Conservation (phyloP, 129 eudicot genomes). For the Deinandra increscens region DNA sequence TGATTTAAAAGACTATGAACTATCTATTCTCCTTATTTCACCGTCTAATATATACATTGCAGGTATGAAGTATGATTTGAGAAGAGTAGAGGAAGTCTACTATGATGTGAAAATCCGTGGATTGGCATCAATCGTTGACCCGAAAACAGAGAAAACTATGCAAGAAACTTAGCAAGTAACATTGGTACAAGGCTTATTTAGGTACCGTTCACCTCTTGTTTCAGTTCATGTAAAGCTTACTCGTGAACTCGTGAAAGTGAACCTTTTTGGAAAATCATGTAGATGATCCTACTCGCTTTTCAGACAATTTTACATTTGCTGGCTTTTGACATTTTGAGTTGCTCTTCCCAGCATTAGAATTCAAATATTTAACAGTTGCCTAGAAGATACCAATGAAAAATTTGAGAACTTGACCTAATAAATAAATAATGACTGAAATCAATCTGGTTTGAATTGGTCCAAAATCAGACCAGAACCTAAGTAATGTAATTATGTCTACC, state of each 20-base stretch:
- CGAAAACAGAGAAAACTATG: slow-evolving; percentile 35
- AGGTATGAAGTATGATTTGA: slow-evolving; percentile 92
- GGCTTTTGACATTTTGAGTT: slow-evolving; percentile 1
- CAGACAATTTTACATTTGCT: slow-evolving; percentile 11
- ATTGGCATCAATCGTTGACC: slow-evolving; percentile 44
- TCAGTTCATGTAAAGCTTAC: slow-evolving; percentile 12
- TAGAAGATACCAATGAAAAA: neutral
- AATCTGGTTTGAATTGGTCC: neutral
- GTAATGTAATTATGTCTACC: no score
- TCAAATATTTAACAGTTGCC: neutral
- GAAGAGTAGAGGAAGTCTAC: slow-evolving; percentile 80
- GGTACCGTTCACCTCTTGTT: neutral
- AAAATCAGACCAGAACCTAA: neutral
- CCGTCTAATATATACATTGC: slow-evolving; percentile 11
- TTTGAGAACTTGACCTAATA: neutral
- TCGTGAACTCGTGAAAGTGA: neutral
- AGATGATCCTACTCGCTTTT: neutral
- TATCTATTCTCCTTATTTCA: neutral
- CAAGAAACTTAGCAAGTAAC: slow-evolving; percentile 32
- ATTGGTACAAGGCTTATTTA: neutral
- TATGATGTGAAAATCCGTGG: slow-evolving; percentile 94
- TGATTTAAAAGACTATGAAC: neutral
- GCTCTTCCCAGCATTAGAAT: neutral
- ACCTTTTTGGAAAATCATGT: slow-evolving; percentile 2
- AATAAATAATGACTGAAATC: no score